Base-by-base conservation (phyloP, 768 basidiomycete species). In the Epithele typhae region DNA sequence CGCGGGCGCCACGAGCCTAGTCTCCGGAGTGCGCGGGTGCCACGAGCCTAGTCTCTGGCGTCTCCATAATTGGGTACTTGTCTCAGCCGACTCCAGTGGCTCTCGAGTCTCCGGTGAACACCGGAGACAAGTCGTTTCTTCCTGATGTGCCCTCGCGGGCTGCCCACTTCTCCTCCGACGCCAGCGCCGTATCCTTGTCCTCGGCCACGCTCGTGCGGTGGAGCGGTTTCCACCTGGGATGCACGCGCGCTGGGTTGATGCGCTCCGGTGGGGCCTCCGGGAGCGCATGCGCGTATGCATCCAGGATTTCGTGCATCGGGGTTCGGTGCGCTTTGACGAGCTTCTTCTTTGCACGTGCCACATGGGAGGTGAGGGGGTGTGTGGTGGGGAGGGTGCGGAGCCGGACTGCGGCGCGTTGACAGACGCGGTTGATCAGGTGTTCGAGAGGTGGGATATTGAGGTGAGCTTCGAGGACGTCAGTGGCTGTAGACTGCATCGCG, bases 401-500 rank as follows among this genome's bases (percentile, higher is more conserved):
- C 3, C 59, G 40, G 1, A 49, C 24, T 8, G 48, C 41, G 1
- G 50, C 46, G 3, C 48, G 35, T 24, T 44, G 37, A n/a, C 46
- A 48, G 17, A 48, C 18, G 27, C 45, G 53, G 33, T 53, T 40
- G 7, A 61, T 24, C 9, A 53, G 43, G 0, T 55, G 35, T 11
- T 35, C 46, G 25, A 62, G 24, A 1, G 62, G 61, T 1, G 45
- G 47, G 2, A 59, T 34, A 27, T 53, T 32, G 0, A 50, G 46
- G 33, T 64, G 63, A 0, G 46, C 50, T 12, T 59, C 51, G 0
- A 63, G 41, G 1, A 53, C 19, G 44, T 64, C 60, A 0, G 46
- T 54, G 0, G 62, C 51, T 0, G 63, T 58, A 6, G 62, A 40
- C 3, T 45, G 30, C 52, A 64, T 49, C 1, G 55, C 60, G 6